Evolutionary conservation across 768 basidiomycete genomes (phyloP).

Genomic region (Pulveroboletus frians): DNA sequence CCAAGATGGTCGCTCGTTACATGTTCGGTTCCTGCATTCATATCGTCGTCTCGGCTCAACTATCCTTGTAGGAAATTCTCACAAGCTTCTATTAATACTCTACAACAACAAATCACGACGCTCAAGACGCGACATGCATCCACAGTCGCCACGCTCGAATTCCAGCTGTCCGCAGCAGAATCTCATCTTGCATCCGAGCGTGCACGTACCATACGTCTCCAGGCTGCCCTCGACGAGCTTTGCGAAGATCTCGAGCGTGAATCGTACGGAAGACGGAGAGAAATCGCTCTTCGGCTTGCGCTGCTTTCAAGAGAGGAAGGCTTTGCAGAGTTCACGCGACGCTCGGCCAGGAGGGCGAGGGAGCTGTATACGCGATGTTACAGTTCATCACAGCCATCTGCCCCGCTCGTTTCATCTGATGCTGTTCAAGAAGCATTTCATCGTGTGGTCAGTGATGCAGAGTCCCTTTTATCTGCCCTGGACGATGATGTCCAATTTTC

Average conservation of each 20-base stretch:
- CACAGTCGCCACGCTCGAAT: slow-evolving; percentile 51
- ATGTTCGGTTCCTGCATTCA: slow-evolving; percentile 51
- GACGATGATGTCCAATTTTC: slow-evolving; percentile 30
- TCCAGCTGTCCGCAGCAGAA: slow-evolving; percentile 44
- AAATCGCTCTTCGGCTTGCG: slow-evolving; percentile 59
- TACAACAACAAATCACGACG: slow-evolving; percentile 55
- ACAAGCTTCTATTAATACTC: slow-evolving; percentile 61
- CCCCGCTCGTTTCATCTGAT: slow-evolving; percentile 2
- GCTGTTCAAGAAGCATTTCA: slow-evolving; percentile 27
- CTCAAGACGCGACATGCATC: slow-evolving; percentile 60
- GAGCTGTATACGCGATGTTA: slow-evolving; percentile 36
- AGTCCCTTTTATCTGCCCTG: slow-evolving; percentile 30
- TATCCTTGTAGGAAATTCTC: slow-evolving; percentile 65
- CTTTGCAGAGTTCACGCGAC: slow-evolving; percentile 46
- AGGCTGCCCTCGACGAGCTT: slow-evolving; percentile 60
- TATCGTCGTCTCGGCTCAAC: background rate
- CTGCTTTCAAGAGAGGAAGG: slow-evolving; percentile 63
- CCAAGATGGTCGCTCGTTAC: slow-evolving; percentile 80
- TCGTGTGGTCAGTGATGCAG: slow-evolving; percentile 32
- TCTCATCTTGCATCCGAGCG: slow-evolving; percentile 41
- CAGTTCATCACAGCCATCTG: background rate
- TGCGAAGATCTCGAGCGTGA: slow-evolving; percentile 69
- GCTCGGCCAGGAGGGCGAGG: slow-evolving; percentile 51
- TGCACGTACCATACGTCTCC: slow-evolving; percentile 43
- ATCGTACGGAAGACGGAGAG: slow-evolving; percentile 64